These are phyloP conservation scores for Lactifluus pinguis DNA, from an alignment of 768 basidiomycete genomes.

Conservation along the genomic window DNA sequence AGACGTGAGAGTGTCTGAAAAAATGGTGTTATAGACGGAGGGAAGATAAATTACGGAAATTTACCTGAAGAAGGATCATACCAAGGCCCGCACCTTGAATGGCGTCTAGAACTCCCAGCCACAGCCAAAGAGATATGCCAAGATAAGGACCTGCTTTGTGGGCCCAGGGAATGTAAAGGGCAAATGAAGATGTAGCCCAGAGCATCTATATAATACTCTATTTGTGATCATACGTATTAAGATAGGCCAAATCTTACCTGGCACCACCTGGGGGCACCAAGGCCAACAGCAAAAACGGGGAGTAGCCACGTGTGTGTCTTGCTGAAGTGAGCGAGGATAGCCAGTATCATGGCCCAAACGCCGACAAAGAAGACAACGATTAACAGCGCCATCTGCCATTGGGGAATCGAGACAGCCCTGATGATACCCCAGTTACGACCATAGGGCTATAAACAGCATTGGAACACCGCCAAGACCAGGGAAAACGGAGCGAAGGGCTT, in stretches of 20 bases:
- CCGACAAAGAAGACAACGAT: conserved; percentile 79
- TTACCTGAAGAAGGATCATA: conserved; percentile 72
- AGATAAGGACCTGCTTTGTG: conserved; percentile 83
- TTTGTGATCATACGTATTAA: not conserved
- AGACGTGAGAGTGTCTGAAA: conserved; percentile 76
- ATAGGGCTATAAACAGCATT: conserved; percentile 48
- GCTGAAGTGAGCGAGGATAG: conserved; percentile 73
- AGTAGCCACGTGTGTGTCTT: conserved; percentile 93
- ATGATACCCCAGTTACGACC: conserved; percentile 94
- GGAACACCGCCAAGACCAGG: not conserved
- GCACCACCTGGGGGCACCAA: conserved; percentile 93
- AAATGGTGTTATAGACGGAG: not conserved
- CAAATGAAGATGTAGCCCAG: conserved; percentile 93
- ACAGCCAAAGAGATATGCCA: conserved; percentile 84
- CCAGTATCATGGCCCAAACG: conserved; percentile 72
- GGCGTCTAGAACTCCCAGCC: conserved; percentile 91
- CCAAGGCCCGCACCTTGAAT: conserved; percentile 91
- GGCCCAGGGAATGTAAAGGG: conserved; percentile 91
- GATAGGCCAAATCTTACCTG: conserved; percentile 42
- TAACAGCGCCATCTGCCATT: conserved; percentile 76
- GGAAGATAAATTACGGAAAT: not conserved
- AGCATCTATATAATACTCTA: conserved; percentile 46
- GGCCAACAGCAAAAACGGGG: conserved; percentile 90
- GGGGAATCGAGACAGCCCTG: conserved; percentile 74
- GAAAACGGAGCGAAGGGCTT: conserved; percentile 25